A percentile compares a stretch with the other conserved stretches of the same genome.
These are phyloP conservation scores for Entelexis sorbosivorans DNA, from an alignment of 1,139 yeast genomes.

Conservation along the genomic window DNA sequence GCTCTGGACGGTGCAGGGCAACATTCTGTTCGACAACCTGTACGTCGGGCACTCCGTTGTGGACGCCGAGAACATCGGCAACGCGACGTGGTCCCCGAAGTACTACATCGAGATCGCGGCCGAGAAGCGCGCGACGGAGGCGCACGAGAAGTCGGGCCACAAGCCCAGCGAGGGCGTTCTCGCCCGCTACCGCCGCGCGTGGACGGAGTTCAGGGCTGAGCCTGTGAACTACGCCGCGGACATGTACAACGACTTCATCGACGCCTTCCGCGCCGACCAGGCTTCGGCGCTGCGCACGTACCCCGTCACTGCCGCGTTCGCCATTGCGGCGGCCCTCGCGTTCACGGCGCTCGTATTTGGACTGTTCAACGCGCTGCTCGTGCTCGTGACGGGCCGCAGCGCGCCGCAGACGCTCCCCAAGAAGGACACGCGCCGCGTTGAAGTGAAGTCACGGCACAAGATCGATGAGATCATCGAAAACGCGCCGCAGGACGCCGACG, in stretches of 20 bases:
- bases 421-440: slow-evolving; percentile 4
- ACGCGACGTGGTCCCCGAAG: slow-evolving; percentile 59
- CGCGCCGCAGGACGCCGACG: neutral
- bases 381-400: slow-evolving; percentile 6
- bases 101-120: slow-evolving; percentile 41
- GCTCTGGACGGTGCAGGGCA: slow-evolving; percentile 74
- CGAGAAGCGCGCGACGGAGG: slow-evolving; percentile 23
- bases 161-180: neutral
- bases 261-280: slow-evolving; percentile 29
- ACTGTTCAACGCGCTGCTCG: slow-evolving; percentile 13
- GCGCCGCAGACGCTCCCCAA: slow-evolving; percentile 4
- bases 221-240: slow-evolving; percentile 31
- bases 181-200: slow-evolving; percentile 19
- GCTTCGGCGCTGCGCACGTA: slow-evolving; percentile 28
- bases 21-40: slow-evolving; percentile 68
- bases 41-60: slow-evolving; percentile 70
- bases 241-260: slow-evolving; percentile 28
- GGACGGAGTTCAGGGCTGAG: slow-evolving; percentile 30
- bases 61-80: slow-evolving; percentile 79
- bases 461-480: neutral
- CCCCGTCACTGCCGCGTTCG: slow-evolving; percentile 29
- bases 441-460: slow-evolving; percentile 5
- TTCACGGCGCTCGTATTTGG: slow-evolving; percentile 23
- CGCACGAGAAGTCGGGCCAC: slow-evolving; percentile 1
- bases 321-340: slow-evolving; percentile 22